Evolutionary conservation across 108 stramenopile genomes (phyloP).

Genomic region (Nitzschia inconspicua): DNA sequence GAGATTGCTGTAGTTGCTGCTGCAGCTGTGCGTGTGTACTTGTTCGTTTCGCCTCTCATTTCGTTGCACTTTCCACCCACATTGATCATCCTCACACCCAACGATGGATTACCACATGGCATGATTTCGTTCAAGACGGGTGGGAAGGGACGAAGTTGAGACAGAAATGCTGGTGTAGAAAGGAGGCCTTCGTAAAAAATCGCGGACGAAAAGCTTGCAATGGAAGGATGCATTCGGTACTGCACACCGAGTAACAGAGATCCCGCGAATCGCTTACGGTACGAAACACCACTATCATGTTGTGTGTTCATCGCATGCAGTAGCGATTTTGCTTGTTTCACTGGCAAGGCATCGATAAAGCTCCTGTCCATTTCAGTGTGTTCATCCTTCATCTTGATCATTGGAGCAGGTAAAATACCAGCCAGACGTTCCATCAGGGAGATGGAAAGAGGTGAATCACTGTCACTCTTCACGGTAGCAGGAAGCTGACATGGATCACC

Average conservation of each 20-base stretch:
- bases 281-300: conserved; percentile 32
- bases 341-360: conserved; percentile 62
- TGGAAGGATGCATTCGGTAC: conserved; percentile 97
- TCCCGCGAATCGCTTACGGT: conserved; percentile 76
- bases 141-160: conserved; percentile 48
- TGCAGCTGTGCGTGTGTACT: conserved; percentile 23
- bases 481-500: conserved; percentile 92
- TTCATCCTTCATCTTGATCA: conserved; percentile 61
- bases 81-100: conserved; percentile 56
- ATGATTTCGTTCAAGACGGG: conserved; percentile 28
- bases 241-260: conserved; percentile 87
- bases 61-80: conserved; percentile 76
- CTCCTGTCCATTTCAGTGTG: conserved; percentile 39
- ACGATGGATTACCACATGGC: conserved; percentile 26
- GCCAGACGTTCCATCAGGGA: conserved; percentile 84
- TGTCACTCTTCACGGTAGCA: conserved; percentile 68
- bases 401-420: conserved; percentile 59
- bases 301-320: conserved; percentile 9
- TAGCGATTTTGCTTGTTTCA: conserved; percentile 64
- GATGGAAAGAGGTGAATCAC: conserved; percentile 55
- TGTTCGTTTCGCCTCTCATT: conserved; percentile 39
- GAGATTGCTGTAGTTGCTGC: conserved; percentile 4
- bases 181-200: conserved; percentile 82
- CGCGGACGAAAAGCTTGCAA: conserved; percentile 90
- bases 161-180: conserved; percentile 55